Evolutionary conservation across 2,329 filamentous ascomycete species (phyloP), one percentile per base, ranked within the genome.

Genomic region (Aspergillus latus): DNA sequence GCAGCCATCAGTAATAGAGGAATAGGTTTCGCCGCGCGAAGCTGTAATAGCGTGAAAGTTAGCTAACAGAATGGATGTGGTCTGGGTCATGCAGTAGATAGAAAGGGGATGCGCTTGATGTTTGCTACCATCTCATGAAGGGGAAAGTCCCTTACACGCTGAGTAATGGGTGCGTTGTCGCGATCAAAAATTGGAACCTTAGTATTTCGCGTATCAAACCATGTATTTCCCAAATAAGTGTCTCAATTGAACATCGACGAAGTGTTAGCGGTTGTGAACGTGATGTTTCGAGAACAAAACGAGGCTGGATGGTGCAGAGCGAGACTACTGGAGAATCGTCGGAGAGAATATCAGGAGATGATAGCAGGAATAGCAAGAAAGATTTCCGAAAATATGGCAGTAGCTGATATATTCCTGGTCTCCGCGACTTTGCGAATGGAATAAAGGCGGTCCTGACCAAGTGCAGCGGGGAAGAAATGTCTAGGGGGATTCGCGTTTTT

Each of bases 401-500:
- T 50, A 53, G 39, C 40, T 15, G 40, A 36, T 39, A 10, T 15
- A 5, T 26, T 21, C 49, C 39, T 52, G 34, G 37, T 42, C 16
- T 42, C 39, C 44, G 37, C 32, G 21, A n/a, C 21, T 11, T 51
- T 26, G 37, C 32, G 54, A 47, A 8, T 36, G 44, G 44, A 44
- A 47, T 42, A 44, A 37, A 29, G 29, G 42, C 5, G 30, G 44
- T 49, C 54, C 49, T 57, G 49, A 36, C 45, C 54, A 49, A 57
- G 54, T 44, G 49, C 36, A 49, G 32, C 5, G 30, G 37, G 28
- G 29, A 21, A 28, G 30, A 52, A 44, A 32, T 5, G 28, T 51
- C 30, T 2, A 52, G 30, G 49, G 47, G 36, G 29, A 39, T 29
- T 46, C 13, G 40, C 29, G 13, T 21, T 49, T 45, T 45, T 13